A percentile compares a stretch with the other conserved stretches of the same genome.
Conservation (phyloP, 495 filamentous ascomycete species). For the Neurospora pannonica region DNA sequence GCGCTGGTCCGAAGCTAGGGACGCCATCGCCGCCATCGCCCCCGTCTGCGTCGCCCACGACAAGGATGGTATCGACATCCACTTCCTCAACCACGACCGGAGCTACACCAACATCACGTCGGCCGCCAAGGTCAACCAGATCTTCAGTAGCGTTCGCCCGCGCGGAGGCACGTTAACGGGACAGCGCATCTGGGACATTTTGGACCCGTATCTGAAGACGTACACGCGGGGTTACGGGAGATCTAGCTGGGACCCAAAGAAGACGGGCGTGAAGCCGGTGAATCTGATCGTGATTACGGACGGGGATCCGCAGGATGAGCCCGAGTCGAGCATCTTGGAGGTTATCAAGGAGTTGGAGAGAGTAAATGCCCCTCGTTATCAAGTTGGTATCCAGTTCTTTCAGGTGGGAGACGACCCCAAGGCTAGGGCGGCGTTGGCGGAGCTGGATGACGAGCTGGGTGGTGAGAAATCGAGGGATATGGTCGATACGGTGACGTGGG, state of each 20-base stretch:
- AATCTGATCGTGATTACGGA: slow-evolving; percentile 96
- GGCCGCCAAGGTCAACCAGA: slow-evolving; percentile 43
- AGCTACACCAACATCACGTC: slow-evolving; percentile 49
- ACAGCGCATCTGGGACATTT: slow-evolving; percentile 58
- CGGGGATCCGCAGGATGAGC: slow-evolving; percentile 66
- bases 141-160: slow-evolving; percentile 61
- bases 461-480: slow-evolving; percentile 67
- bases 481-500: slow-evolving; percentile 84
- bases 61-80: slow-evolving; percentile 83
- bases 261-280: slow-evolving; percentile 54
- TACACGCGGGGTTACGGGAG: slow-evolving; percentile 22
- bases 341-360: slow-evolving; percentile 63
- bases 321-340: slow-evolving; percentile 59
- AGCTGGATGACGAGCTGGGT: slow-evolving; percentile 70
- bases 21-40: slow-evolving; percentile 66
- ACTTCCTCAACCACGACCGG: slow-evolving; percentile 67
- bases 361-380: slow-evolving; percentile 65
- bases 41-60: slow-evolving; percentile 81
- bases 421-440: slow-evolving; percentile 55
- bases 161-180: slow-evolving; percentile 68
- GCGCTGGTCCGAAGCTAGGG: slow-evolving; percentile 66
- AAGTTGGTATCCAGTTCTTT: slow-evolving; percentile 95
- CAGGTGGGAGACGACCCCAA: slow-evolving; percentile 72
- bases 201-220: slow-evolving; percentile 51
- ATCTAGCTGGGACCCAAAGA: slow-evolving; percentile 30